Conservation (phyloP, 139 green algal genomes). For the Chlorella sp. region DNA sequence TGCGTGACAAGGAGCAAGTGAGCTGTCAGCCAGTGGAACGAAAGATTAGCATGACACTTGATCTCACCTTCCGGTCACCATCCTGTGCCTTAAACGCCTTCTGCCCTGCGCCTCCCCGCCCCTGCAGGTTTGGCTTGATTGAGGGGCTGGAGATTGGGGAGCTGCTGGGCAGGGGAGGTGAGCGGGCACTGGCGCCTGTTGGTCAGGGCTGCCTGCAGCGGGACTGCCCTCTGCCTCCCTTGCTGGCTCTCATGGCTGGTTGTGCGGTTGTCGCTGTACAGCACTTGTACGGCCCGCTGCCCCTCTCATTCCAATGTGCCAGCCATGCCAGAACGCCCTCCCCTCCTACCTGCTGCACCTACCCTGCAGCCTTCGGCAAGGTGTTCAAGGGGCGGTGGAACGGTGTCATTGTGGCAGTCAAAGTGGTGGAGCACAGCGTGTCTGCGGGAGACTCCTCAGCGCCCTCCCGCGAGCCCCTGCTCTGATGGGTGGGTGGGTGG, state of each 20-base stretch:
- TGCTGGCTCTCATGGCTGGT: neutral
- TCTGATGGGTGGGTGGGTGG: conserved; percentile 7
- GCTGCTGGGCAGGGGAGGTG: conserved; percentile 24
- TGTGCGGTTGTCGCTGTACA: neutral
- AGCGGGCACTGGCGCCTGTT: neutral
- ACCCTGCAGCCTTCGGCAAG: conserved; percentile 7
- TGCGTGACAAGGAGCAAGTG: neutral
- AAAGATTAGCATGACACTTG: neutral
- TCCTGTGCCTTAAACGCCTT: neutral
- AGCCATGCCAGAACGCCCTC: neutral
- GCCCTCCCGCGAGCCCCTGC: conserved; percentile 32
- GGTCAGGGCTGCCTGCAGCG: neutral
- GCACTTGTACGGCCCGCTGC: neutral
- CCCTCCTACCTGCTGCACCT: neutral
- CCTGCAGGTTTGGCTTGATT: conserved; percentile 14
- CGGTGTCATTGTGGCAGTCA: conserved; percentile 47
- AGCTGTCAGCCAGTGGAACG: neutral
- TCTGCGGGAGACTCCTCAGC: neutral
- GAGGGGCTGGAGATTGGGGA: conserved; percentile 8
- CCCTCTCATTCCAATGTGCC: neutral
- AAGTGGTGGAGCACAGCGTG: conserved; percentile 48
- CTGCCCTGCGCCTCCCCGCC: neutral
- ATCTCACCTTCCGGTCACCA: neutral
- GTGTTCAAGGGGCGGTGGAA: conserved; percentile 47
- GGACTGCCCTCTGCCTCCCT: neutral